Percentiles rank a stretch among this genome's conserved stretches.
These are phyloP conservation scores for Dioszegia aurantiaca DNA, from an alignment of 768 basidiomycete genomes.

Conservation along the genomic window DNA sequence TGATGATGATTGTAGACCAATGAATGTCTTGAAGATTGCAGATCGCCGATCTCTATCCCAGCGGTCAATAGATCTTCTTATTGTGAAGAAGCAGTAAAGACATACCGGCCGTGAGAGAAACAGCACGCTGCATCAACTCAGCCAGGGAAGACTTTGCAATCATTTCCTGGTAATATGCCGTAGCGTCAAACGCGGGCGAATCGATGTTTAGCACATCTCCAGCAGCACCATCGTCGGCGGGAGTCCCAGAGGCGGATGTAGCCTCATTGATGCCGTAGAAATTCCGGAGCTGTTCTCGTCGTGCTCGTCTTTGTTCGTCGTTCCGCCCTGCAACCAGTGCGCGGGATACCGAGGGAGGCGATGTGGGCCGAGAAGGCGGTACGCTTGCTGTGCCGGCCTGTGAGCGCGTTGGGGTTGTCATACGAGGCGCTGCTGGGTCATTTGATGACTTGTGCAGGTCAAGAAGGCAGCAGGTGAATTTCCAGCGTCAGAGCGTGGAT, in stretches of 20 bases:
- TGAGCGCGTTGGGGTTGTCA: not conserved
- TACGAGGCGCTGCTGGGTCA: no score
- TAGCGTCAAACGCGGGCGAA: constrained; percentile 37
- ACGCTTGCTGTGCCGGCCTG: not conserved
- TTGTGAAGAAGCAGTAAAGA: not conserved
- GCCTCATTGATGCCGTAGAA: constrained; percentile 41
- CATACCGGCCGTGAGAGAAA: constrained; percentile 36
- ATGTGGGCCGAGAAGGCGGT: constrained; percentile 4
- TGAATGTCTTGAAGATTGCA: constrained; percentile 45
- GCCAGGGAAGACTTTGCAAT: constrained; percentile 33
- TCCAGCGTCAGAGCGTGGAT: no score
- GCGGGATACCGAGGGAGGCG: not conserved
- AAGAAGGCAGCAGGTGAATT: no score
- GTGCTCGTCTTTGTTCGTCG: constrained; percentile 32
- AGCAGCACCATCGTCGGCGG: no score
- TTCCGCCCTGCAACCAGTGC: constrained; percentile 2
- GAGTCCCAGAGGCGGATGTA: not conserved
- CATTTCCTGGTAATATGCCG: constrained; percentile 45
- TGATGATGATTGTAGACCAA: constrained; percentile 53
- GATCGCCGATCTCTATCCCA: constrained; percentile 41
- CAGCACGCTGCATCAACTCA: constrained; percentile 41
- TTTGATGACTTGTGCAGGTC: no score
- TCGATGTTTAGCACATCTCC: constrained; percentile 31
- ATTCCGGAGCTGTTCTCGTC: constrained; percentile 37
- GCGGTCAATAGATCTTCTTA: not conserved